These are phyloP conservation scores for Cardamine chenopodiifolia DNA, from an alignment of 345 rosid genomes.

Conservation along the genomic window DNA sequence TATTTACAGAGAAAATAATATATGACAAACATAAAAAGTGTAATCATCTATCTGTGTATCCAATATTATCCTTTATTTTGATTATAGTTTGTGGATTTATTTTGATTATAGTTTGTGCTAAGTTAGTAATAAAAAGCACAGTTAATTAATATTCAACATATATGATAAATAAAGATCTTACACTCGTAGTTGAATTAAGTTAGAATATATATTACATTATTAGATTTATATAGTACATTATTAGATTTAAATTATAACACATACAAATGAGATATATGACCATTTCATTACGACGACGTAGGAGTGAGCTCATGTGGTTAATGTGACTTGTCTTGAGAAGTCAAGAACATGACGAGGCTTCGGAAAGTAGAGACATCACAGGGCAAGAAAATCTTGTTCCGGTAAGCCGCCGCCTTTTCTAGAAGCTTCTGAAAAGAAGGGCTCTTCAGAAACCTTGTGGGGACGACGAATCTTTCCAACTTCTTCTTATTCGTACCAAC, in stretches of 20 bases:
- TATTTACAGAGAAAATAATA: too few species aligned
- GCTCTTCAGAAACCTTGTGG: conserved; percentile 38
- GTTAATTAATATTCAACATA: not conserved
- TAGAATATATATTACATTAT: not conserved
- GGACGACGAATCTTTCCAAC: conserved; percentile 39
- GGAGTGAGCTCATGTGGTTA: conserved; percentile 9
- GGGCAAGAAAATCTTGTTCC: conserved; percentile 43
- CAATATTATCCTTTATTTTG: not conserved
- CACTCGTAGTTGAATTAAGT: conserved; percentile 10
- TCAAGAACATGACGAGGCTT: conserved; percentile 32
- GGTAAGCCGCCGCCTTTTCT: conserved; percentile 41
- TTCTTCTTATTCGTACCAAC: conserved; percentile 21
- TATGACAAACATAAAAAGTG: too few species aligned
- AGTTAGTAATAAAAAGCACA: conserved; percentile 1
- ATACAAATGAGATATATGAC: not conserved
- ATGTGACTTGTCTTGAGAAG: conserved; percentile 26
- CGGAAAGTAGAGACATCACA: conserved; percentile 42
- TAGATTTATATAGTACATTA: not conserved
- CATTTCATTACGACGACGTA: conserved; percentile 6
- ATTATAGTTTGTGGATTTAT: not conserved
- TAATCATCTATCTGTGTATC: too few species aligned
- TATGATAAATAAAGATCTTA: conserved; percentile 1
- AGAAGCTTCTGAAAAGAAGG: conserved; percentile 38
- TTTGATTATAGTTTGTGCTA: too few species aligned
- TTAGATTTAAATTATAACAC: not conserved